A percentile compares a stretch with the other conserved stretches of the same genome.
These are phyloP conservation scores for Taxawa tesnikishii DNA, from an alignment of 2,329 filamentous ascomycete species.

Conservation along the genomic window DNA sequence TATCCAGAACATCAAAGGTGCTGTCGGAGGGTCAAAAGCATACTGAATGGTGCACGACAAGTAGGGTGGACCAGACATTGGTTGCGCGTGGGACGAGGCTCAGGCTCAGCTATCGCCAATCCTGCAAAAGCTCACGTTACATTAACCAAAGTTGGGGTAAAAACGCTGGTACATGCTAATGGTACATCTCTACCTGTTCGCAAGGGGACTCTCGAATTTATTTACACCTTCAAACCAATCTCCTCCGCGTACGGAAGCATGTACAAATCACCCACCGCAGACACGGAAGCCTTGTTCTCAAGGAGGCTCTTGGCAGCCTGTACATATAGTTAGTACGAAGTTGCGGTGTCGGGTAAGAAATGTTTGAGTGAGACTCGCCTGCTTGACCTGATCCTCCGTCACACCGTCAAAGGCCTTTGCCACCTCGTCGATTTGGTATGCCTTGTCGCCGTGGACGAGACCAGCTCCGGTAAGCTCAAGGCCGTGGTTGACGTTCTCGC, in stretches of 20 bases:
- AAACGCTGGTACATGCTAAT: slow-evolving; percentile 12
- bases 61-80: no score
- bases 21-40: no score
- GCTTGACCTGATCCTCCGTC: slow-evolving; percentile 71
- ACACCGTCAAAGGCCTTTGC: slow-evolving; percentile 71
- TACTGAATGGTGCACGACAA: no score
- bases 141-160: no score
- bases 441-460: slow-evolving; percentile 67
- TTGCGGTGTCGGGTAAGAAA: slow-evolving; percentile 10
- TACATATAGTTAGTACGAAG: slow-evolving; percentile 2
- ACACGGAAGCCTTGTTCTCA: slow-evolving; percentile 78
- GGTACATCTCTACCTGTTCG: slow-evolving; percentile 15
- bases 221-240: slow-evolving; percentile 87
- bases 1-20: no score
- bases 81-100: no score
- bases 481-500: slow-evolving; percentile 64
- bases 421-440: slow-evolving; percentile 71
- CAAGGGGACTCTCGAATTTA: slow-evolving; percentile 13
- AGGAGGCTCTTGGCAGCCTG: slow-evolving; percentile 82
- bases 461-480: slow-evolving; percentile 76
- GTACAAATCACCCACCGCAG: slow-evolving; percentile 82
- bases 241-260: slow-evolving; percentile 88
- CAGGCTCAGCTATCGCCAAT: no score
- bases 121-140: no score
- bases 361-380: slow-evolving; percentile 43